These are phyloP conservation scores for Plasmodium billcollinsi DNA, from an alignment of 169 alveolate genomes.

Conservation along the genomic window DNA sequence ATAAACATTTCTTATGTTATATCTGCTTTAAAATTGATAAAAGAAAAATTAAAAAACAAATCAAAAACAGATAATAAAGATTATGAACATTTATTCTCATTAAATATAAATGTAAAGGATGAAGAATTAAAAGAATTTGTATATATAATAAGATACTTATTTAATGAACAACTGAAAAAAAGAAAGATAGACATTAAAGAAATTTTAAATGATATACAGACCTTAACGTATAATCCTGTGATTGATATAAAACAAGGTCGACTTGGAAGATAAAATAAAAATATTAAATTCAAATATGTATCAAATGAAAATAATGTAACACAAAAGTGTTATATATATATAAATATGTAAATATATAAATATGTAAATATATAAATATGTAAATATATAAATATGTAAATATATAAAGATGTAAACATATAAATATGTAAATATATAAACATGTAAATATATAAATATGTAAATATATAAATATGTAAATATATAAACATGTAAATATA, in stretches of 20 bases:
- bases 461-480: not conserved
- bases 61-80: conserved; percentile 37
- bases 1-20: conserved; percentile 4
- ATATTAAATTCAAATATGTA: not conserved
- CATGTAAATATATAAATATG: too few species aligned
- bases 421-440: too few species aligned
- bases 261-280: conserved; percentile 28
- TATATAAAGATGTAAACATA: not conserved
- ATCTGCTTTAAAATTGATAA: conserved; percentile 56
- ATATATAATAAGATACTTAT: conserved; percentile 41
- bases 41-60: conserved; percentile 69
- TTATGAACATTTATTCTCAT: conserved; percentile 42
- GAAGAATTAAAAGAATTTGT: conserved; percentile 55
- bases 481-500: not conserved
- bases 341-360: not conserved
- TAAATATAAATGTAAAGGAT: conserved; percentile 34
- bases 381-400: too few species aligned
- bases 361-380: not conserved
- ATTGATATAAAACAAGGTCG: conserved; percentile 65
- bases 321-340: too few species aligned
- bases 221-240: conserved; percentile 64
- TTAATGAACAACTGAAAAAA: conserved; percentile 32
- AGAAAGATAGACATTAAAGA: conserved; percentile 27
- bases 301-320: too few species aligned
- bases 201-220: conserved; percentile 52